A percentile compares a stretch with the other conserved stretches of the same genome.
These are phyloP conservation scores for Venturia asperata DNA, from an alignment of 2,329 filamentous ascomycete species.

Conservation along the genomic window DNA sequence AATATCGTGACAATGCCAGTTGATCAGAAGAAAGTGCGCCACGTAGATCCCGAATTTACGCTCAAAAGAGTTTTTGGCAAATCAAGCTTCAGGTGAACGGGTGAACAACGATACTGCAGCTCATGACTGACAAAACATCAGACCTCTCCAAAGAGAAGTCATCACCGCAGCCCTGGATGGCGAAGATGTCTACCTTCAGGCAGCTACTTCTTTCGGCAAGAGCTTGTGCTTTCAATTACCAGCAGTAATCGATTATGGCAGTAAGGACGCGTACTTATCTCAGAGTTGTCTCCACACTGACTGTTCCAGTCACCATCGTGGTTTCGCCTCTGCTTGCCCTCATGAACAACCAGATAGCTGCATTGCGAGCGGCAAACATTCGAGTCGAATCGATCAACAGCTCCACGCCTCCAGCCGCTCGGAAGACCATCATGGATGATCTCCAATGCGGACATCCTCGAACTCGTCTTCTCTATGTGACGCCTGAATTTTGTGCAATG, in stretches of 20 bases:
- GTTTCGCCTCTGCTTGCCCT: constrained; percentile 82
- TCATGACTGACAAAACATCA: constrained; percentile 29
- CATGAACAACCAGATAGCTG: constrained; percentile 92
- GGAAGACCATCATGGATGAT: constrained; percentile 65
- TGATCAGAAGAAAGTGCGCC: constrained; percentile 16
- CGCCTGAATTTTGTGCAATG: constrained; percentile 77
- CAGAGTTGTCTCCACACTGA: constrained; percentile 22
- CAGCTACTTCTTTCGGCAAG: constrained; percentile 85
- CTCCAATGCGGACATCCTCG: constrained; percentile 80
- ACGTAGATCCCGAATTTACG: constrained; percentile 19
- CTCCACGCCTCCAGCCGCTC: constrained; percentile 60
- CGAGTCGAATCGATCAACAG: constrained; percentile 82
- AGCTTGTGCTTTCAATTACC: constrained; percentile 89
- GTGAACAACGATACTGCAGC: background rate
- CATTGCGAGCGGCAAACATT: constrained; percentile 66
- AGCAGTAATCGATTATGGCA: constrained; percentile 78
- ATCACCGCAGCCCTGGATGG: constrained; percentile 73
- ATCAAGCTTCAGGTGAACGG: constrained; percentile 14
- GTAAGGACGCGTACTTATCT: constrained; percentile 42
- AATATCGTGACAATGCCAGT: constrained; percentile 9
- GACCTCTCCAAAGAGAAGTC: constrained; percentile 80
- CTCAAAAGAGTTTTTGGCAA: constrained; percentile 18
- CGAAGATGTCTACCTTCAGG: constrained; percentile 89
- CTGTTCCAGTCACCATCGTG: constrained; percentile 67
- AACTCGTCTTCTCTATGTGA: constrained; percentile 83